Base-by-base conservation (phyloP, 768 basidiomycete species). In the Candolleomyces eurysporus region DNA sequence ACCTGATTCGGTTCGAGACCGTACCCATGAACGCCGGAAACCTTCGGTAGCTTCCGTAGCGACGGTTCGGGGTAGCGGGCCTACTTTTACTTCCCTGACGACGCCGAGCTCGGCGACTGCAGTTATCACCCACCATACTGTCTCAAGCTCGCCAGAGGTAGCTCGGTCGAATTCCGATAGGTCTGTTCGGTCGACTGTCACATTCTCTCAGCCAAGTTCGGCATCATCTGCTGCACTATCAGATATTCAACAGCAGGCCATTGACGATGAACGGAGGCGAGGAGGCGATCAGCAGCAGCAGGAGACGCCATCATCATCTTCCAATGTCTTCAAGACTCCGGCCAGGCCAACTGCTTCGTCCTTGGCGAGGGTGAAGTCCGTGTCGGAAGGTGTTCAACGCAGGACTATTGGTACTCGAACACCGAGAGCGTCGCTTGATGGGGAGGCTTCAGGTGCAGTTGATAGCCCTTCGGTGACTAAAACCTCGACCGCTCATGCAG, bases 61-160 rank as follows among this genome's bases (percentile, higher is more conserved):
- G 26, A 75, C 72, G 31, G 68, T 74, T 53, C 72, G 72, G 11
- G 69, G 61, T 17, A 42, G 52, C 48, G 68, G 66, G 8, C 63
- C 69, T 16, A 72, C 78, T n/a, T 81, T 83, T 52, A 78, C 84
- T 10, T 66, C 79, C 8, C 68, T 86, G 40, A 84, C 82, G 3
- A 82, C 83, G 0, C 80, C 84, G 0, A 73, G 71, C 49, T 83
- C 79, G 60, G 78, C 87, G 1, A 90, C 89, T 42, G 91, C 89
- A 17, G 87, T 86, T 16, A 59, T 91, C 13, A 89, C 88, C 1
- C 71, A 83, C 0, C 85, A 88, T 64, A 90, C 87, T 0, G 87
- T 85, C 5, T 83, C 84, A 4, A 81, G 79, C 61, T 72, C 79
- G 6, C 75, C 77, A 32, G 73, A 73, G 61, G 63, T 85, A 32